Percentiles rank a stretch among this genome's conserved stretches.
These are phyloP conservation scores for Aschersonia sp. DNA, from an alignment of 2,329 filamentous ascomycete genomes.

Conservation along the genomic window DNA sequence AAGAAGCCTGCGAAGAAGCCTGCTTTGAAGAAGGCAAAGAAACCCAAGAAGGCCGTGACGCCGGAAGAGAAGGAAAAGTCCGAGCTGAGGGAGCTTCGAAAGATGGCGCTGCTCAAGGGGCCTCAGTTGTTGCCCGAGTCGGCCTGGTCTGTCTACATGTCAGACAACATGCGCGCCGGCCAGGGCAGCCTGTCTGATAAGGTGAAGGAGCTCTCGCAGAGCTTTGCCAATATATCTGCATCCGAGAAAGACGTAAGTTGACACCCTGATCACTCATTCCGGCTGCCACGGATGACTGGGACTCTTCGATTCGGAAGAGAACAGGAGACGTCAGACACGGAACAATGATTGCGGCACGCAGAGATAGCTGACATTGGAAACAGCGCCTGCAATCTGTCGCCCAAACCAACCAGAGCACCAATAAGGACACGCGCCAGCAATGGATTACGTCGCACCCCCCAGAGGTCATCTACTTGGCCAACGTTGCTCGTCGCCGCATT, in stretches of 20 bases:
- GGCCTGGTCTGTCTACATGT: constrained; percentile 24
- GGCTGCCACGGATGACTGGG: not conserved
- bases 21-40: constrained; percentile 25
- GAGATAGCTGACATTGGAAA: not conserved
- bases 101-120: constrained; percentile 24
- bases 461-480: constrained; percentile 27
- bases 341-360: not conserved
- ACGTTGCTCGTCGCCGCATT: constrained; percentile 29
- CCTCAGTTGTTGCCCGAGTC: constrained; percentile 17
- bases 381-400: constrained; percentile 18
- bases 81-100: constrained; percentile 21
- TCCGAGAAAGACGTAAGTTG: constrained; percentile 28
- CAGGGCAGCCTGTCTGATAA: constrained; percentile 5
- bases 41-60: constrained; percentile 17
- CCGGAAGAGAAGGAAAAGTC: constrained; percentile 23
- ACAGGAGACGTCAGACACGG: no score
- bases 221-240: constrained; percentile 24
- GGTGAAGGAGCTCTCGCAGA: constrained; percentile 13
- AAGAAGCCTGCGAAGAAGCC: constrained; percentile 12
- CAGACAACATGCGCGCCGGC: constrained; percentile 13
- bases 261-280: not conserved
- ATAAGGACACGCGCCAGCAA: constrained; percentile 23
- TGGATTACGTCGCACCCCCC: constrained; percentile 33
- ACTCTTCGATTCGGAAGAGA: no score
- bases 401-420: constrained; percentile 24